phyloP scores from a whole-genome alignment of 805 yeast genomes.

The Ogataea philodendri region DNA sequence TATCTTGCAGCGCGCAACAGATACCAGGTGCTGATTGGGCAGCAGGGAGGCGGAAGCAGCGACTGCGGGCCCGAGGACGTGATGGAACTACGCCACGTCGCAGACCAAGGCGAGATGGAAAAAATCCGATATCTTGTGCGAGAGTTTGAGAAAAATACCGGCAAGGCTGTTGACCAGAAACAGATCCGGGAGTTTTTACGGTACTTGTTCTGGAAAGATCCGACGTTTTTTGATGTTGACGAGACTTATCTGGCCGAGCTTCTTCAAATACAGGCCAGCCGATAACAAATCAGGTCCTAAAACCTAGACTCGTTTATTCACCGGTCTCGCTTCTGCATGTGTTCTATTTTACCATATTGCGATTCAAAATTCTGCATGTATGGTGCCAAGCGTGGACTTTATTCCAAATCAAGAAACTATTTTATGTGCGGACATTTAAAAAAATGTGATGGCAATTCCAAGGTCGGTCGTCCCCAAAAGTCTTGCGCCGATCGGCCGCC shows the following conservation, averaged over 20 bases:
- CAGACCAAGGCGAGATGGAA: conserved; percentile 69
- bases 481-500: conserved; percentile 7
- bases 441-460: too few relatives aligned
- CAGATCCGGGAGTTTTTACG: conserved; percentile 57
- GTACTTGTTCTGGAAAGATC: conserved; percentile 52
- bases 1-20: conserved; percentile 73
- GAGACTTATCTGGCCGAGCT: conserved; percentile 43
- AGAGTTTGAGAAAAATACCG: conserved; percentile 56
- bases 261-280: conserved; percentile 33
- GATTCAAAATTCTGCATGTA: conserved; percentile 4
- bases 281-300: too few relatives aligned
- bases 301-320: too few relatives aligned
- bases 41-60: conserved; percentile 71
- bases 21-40: conserved; percentile 79
- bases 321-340: conserved; percentile 2
- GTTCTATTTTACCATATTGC: background rate
- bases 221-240: conserved; percentile 55
- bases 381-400: background rate
- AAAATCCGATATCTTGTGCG: conserved; percentile 65
- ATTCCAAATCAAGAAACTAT: background rate
- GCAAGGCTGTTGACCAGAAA: conserved; percentile 47
- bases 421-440: conserved; percentile 7
- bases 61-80: conserved; percentile 62
- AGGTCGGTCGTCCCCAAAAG: background rate
- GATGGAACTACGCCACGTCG: conserved; percentile 43